Evolutionary conservation across 352 stramenopile species (phyloP), one percentile per base, ranked within the genome.

Genomic region (Blastocystis sp.): DNA sequence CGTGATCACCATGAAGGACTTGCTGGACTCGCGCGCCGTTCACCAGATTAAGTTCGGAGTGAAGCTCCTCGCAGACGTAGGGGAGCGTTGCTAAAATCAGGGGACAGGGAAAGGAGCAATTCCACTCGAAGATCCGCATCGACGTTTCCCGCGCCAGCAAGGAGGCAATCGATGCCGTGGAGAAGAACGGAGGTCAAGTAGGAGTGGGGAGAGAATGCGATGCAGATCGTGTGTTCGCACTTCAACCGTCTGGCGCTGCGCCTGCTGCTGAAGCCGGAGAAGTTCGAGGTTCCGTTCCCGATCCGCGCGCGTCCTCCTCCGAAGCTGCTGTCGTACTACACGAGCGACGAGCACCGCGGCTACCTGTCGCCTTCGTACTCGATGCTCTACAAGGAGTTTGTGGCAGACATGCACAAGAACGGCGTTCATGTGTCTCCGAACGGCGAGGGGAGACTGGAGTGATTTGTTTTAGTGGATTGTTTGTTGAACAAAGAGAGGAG

Each of bases 1-100:
- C 36, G 75, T 85, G 16, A 85, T 85, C 46, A 85, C 75, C 1
- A 85, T 85, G 75, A 85, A 85, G 32, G 75, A 85, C 75, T n/a
- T 85, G 2, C n/a, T 73, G 11, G 75, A 85, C 46, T 85, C 75
- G 3, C 27, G 42, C 0, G 38, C 40, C 18, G 46, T 85, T 46
- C 44, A 57, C 14, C 16, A 75, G 21, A 76, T 85, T 32, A 16
- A 29, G 38, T 75, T 44, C 75, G 75, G 75, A 24, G 75, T 85
- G 57, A 85, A 85, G 46, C 44, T 85, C 4, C 63, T 85, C 34
- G 75, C 75, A 34, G 75, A 85, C 48, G 75, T 85, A 56, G 9
- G 1, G 18, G 6, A 27, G 21, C 4, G 3, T 38, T 21, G 9
- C 14, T 63, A 16, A 11, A 49, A 73, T 57, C 7, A 0, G 9